A percentile compares a stretch with the other conserved stretches of the same genome.
These are phyloP conservation scores for Trypanosoma vivax DNA, from an alignment of 208 protist genomes.

Conservation along the genomic window DNA sequence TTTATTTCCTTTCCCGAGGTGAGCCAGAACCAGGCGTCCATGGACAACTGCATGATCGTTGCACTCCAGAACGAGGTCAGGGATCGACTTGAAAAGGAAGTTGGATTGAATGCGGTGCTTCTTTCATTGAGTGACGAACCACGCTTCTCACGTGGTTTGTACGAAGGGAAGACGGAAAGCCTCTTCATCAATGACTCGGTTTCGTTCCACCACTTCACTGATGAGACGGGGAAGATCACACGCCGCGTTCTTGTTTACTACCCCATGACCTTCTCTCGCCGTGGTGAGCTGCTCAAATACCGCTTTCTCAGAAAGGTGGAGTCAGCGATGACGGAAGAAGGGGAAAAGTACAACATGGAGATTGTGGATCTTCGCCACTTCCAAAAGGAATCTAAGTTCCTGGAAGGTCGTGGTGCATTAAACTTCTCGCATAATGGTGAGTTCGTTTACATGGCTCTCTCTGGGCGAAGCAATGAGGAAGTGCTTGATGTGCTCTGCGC, in stretches of 20 bases:
- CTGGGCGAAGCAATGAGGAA: constrained; percentile 41
- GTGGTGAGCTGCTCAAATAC: constrained; percentile 41
- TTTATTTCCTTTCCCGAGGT: constrained; percentile 18
- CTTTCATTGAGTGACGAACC: constrained; percentile 11
- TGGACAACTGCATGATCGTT: constrained; percentile 23
- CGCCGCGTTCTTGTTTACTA: constrained; percentile 66
- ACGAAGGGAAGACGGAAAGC: constrained; percentile 35
- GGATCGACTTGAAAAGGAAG: constrained; percentile 13
- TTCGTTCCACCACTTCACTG: constrained; percentile 67
- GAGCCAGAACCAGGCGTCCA: constrained; percentile 20
- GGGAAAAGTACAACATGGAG: constrained; percentile 26
- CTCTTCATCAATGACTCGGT: constrained; percentile 44
- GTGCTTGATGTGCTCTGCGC: constrained; percentile 53
- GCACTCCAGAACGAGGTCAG: constrained; percentile 21
- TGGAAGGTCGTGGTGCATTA: constrained; percentile 64
- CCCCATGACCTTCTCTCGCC: constrained; percentile 49
- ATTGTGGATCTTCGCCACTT: constrained; percentile 55
- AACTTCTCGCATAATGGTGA: constrained; percentile 55
- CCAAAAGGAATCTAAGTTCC: constrained; percentile 32
- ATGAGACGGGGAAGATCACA: constrained; percentile 37
- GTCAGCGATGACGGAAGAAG: constrained; percentile 12
- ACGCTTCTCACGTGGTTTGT: constrained; percentile 14
- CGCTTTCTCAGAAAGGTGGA: constrained; percentile 45
- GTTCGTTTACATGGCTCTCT: constrained; percentile 67
- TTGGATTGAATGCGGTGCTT: constrained; percentile 1